Evolutionary conservation across 23 red algal species (phyloP).

Genomic region (Cyanidiococcus yangmingshanensis): DNA sequence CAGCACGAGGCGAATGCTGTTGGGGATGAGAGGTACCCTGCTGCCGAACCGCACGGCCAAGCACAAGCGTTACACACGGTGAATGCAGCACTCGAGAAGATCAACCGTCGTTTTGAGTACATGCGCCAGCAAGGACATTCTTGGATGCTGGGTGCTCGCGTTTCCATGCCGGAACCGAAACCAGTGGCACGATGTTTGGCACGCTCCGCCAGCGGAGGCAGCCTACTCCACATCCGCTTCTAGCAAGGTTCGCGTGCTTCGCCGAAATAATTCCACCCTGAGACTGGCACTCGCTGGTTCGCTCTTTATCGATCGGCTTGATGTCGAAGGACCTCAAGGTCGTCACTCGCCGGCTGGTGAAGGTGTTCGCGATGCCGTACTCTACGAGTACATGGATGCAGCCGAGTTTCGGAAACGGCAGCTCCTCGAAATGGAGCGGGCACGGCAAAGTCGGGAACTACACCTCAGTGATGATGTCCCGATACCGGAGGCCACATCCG

Average conservation of each 20-base stretch:
- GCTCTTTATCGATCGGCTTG: neutral
- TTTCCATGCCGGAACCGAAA: neutral
- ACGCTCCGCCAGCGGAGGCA: neutral
- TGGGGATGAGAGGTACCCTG: neutral
- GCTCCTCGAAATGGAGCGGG: conserved; percentile 1
- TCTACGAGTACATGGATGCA: conserved; percentile 20
- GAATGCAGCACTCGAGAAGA: conserved; percentile 6
- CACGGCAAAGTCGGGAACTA: neutral
- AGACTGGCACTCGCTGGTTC: neutral
- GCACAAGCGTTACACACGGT: neutral
- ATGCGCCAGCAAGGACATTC: conserved; percentile 2
- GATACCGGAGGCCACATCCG: neutral
- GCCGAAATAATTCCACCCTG: neutral
- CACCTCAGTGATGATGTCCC: neutral
- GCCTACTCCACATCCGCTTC: neutral
- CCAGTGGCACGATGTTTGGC: neutral
- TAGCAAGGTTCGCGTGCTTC: neutral
- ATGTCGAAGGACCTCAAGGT: neutral
- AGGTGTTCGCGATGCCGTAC: conserved; percentile 3
- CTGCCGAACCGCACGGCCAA: neutral
- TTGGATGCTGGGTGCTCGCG: neutral
- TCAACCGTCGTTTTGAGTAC: conserved; percentile 6
- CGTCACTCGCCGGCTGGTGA: neutral
- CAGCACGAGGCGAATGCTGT: neutral
- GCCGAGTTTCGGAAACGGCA: neutral